A percentile compares a stretch with the other conserved stretches of the same genome.
Conservation (phyloP, 768 basidiomycete species). For the Leucosporidium scottii region DNA sequence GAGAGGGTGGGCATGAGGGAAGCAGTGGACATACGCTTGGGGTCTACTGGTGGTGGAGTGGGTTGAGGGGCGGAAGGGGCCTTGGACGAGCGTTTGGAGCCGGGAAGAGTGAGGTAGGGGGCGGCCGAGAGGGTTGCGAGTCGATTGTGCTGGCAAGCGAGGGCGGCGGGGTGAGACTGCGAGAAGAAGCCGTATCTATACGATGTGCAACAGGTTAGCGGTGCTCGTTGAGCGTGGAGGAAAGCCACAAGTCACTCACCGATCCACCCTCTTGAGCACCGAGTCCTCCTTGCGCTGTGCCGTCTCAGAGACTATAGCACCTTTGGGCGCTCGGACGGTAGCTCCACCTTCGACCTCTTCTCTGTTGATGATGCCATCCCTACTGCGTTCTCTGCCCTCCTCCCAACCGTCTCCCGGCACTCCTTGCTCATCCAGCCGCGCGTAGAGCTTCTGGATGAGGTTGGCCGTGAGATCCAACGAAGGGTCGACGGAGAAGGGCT, state of each 20-base stretch:
- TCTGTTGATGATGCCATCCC: conserved; percentile 48
- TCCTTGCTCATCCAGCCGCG: conserved; percentile 77
- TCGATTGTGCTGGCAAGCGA: conserved; percentile 57
- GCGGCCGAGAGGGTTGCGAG: conserved; percentile 62
- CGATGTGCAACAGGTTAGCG: too few relatives aligned
- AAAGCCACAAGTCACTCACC: conserved; percentile 8
- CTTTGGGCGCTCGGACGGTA: conserved; percentile 52
- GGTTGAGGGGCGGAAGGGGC: conserved; percentile 38
- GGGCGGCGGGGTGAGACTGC: conserved; percentile 50
- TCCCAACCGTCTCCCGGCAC: conserved; percentile 91
- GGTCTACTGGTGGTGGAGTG: conserved; percentile 41
- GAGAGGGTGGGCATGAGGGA: conserved; percentile 42
- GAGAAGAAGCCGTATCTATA: conserved; percentile 89
- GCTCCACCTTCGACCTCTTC: conserved; percentile 45
- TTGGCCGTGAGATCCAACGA: conserved; percentile 45
- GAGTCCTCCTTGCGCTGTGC: conserved; percentile 57
- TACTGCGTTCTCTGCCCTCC: conserved; percentile 86
- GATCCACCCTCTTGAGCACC: conserved; percentile 66
- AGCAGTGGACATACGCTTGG: conserved; percentile 18
- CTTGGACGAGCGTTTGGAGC: conserved; percentile 34
- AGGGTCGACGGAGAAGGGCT: conserved; percentile 9
- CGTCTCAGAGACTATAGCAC: neutral
- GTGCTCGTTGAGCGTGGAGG: neutral
- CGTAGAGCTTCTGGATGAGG: conserved; percentile 79
- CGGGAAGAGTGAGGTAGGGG: conserved; percentile 55